phyloP scores from a whole-genome alignment of 441 rosid genomes.

The Brassica hybrid region DNA sequence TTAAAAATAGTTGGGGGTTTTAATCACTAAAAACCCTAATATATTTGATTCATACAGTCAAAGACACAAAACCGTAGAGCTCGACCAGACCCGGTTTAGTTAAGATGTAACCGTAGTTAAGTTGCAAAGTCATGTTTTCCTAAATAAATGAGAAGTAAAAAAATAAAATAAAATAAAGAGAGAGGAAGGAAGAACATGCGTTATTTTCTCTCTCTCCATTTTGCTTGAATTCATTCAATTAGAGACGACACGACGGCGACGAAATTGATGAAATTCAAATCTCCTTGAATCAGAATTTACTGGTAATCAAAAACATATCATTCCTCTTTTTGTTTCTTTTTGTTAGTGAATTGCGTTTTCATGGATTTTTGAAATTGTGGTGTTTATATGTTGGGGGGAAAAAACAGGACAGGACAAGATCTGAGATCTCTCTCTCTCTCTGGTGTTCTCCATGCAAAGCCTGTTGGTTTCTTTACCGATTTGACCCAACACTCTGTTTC shows the following conservation, averaged over 20 bases:
- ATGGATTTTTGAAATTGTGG: background rate
- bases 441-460: conserved; percentile 33
- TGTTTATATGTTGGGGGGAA: background rate
- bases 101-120: conserved; percentile 33
- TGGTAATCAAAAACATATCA: background rate
- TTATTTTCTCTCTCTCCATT: conserved; percentile 25
- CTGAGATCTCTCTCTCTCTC: conserved; percentile 42
- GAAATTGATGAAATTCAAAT: conserved; percentile 21
- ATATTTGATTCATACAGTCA: no score
- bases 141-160: background rate
- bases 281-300: background rate
- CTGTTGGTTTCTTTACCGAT: background rate
- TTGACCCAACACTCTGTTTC: conserved; percentile 10
- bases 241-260: conserved; percentile 34
- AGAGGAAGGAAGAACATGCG: conserved; percentile 45
- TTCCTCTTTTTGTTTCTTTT: background rate
- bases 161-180: conserved; percentile 23
- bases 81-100: conserved; percentile 22
- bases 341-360: background rate
- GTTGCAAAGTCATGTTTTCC: background rate
- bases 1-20: no score
- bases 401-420: conserved; percentile 54
- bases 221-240: conserved; percentile 38
- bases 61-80: background rate
- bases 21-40: no score